Evolutionary conservation across 2,329 filamentous ascomycete genomes (phyloP), one percentile per base, ranked within the genome.

Genomic region (Fusarium foetens): DNA sequence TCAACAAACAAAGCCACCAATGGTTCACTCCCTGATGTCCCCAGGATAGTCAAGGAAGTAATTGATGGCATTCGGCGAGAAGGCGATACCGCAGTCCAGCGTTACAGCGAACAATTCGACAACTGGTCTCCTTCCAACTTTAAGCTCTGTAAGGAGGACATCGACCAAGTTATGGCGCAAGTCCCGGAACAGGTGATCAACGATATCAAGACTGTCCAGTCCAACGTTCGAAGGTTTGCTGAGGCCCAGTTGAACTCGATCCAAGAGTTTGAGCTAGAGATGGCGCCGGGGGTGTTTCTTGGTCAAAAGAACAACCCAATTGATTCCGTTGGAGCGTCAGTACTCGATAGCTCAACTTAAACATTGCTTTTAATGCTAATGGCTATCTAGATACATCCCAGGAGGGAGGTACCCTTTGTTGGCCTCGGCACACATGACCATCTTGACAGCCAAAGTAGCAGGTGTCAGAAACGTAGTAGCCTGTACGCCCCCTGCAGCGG

Each of bases 81-180:
- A 8, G 55, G 55, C 0, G 33, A 58, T 38, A 21, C 2, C 6
- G 55, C 55, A 5, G 55, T 58, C 2, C 43, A 36, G 25, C 25
- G 55, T 21, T 58, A 58, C 33, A 58, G 55, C 33, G 55, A 58
- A 14, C 43, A 58, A 35, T 58, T 58, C 4, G 55, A 58, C 27
- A 58, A 39, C 33, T 58, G 55, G 55, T 58, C 55, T 7, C 55
- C 55, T 6, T 13, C 33, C 1, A 58, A 42, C 21, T 58, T 58
- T 4, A 49, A 51, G 12, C 55, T 58, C 4, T 51, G 33, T 2
- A 23, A 51, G 17, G 17, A 38, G 33, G 55, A 58, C 1, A 51
- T 58, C 12, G 55, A 51, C 2, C 1, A 39, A 1, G 33, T 58
- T 0, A 58, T 58, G 9, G 33, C 33, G 1, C 42, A 6, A 9